A percentile compares a stretch with the other conserved stretches of the same genome.
phyloP scores from a whole-genome alignment of 2,329 filamentous ascomycete genomes.

The Aspergillus eucalypticola region DNA sequence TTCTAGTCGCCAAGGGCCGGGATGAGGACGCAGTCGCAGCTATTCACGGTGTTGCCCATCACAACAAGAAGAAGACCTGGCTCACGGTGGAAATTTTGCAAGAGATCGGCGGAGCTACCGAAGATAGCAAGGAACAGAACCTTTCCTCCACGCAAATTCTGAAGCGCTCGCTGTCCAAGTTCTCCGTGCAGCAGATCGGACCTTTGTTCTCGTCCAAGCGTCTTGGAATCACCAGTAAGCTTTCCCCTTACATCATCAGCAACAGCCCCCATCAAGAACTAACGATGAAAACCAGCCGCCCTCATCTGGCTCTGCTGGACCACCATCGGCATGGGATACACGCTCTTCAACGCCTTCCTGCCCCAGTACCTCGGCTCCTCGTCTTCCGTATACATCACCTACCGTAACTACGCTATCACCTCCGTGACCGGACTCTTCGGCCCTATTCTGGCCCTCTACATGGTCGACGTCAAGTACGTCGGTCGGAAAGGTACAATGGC shows the following conservation, averaged over 20 bases:
- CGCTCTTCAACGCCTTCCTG: constrained; percentile 84
- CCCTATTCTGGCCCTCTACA: constrained; percentile 70
- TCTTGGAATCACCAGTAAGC: too few relatives aligned
- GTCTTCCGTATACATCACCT: constrained; percentile 50
- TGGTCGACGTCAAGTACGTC: constrained; percentile 68
- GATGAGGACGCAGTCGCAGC: too few relatives aligned
- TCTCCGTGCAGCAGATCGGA: too few relatives aligned
- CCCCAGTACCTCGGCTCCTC: constrained; percentile 75
- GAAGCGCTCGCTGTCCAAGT: too few relatives aligned
- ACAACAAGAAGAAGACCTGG: too few relatives aligned
- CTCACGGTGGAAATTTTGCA: too few relatives aligned
- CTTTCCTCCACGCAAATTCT: too few relatives aligned
- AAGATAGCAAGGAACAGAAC: too few relatives aligned
- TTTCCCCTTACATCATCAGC: too few relatives aligned
- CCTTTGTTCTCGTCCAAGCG: too few relatives aligned
- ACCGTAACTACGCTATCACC: constrained; percentile 81
- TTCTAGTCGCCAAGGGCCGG: constrained; percentile 62
- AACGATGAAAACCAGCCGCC: constrained; percentile 28
- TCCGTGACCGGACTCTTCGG: constrained; percentile 75
- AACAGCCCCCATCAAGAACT: not conserved
- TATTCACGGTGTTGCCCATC: too few relatives aligned
- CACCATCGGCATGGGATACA: constrained; percentile 82
- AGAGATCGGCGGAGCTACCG: too few relatives aligned
- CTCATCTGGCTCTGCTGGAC: constrained; percentile 78
- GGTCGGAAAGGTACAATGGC: constrained; percentile 61